A percentile compares a stretch with the other conserved stretches of the same genome.
phyloP scores from a whole-genome alignment of 768 basidiomycete species.

The Pholiota microspora region DNA sequence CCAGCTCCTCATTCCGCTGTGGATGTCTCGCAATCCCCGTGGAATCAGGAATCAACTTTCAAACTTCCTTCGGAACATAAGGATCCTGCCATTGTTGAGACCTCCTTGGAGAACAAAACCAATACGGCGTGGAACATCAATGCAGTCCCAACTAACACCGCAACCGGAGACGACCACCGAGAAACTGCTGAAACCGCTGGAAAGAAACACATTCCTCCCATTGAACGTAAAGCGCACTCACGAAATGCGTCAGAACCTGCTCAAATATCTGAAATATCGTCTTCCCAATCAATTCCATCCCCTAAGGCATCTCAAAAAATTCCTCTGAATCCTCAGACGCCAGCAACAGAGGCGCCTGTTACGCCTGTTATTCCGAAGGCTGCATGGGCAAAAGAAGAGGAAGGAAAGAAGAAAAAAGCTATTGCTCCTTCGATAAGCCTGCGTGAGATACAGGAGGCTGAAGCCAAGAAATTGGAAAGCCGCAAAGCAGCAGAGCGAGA shows the following conservation, averaged over 20 bases:
- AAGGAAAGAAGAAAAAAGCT: constrained; percentile 53
- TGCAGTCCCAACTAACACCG: not conserved
- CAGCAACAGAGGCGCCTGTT: constrained; percentile 7
- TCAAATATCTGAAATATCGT: not conserved
- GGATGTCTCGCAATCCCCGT: not conserved
- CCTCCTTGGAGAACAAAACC: not conserved
- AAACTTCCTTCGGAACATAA: not conserved
- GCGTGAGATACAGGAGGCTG: constrained; percentile 94
- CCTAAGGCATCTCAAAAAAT: constrained; percentile 1
- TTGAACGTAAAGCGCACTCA: constrained; percentile 1
- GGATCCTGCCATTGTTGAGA: not conserved
- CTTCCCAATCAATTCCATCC: not conserved
- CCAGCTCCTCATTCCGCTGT: not conserved
- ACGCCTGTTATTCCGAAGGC: constrained; percentile 37
- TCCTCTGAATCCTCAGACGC: not conserved
- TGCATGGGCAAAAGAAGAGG: constrained; percentile 71
- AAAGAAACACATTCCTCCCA: constrained; percentile 4
- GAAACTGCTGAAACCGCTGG: not conserved
- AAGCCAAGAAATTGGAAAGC: constrained; percentile 76
- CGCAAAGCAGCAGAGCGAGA: constrained; percentile 76
- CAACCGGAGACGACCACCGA: not conserved
- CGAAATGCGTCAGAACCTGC: not conserved
- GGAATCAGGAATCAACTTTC: not conserved
- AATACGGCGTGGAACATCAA: not conserved
- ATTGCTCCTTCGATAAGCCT: constrained; percentile 57